Percentiles rank a stretch among this genome's conserved stretches.
Evolutionary conservation across 2,329 filamentous ascomycete genomes (phyloP).

Genomic region (Nakataea oryzae): DNA sequence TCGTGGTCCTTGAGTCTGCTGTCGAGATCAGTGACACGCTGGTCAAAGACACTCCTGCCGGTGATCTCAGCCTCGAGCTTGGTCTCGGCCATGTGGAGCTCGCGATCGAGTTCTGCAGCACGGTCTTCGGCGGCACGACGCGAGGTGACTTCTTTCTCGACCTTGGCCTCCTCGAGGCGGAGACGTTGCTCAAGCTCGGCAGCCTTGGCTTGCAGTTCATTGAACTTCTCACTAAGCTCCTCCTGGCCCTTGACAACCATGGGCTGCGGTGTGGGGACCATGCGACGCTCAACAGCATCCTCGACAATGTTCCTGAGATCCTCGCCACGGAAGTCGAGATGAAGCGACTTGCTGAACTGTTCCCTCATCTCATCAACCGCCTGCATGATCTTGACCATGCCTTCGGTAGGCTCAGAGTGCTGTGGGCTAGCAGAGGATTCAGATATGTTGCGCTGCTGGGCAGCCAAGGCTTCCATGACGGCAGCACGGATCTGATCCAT

Average conservation of each 20-base stretch:
- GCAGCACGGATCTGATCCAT: constrained; percentile 71
- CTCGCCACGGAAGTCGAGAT: constrained; percentile 33
- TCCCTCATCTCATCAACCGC: constrained; percentile 55
- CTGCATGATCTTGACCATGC: constrained; percentile 47
- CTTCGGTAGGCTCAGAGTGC: constrained; percentile 16
- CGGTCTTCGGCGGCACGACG: constrained; percentile 43
- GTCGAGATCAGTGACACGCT: constrained; percentile 59
- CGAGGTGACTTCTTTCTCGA: constrained; percentile 35
- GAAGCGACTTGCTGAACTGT: constrained; percentile 34
- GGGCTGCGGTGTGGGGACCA: constrained; percentile 38
- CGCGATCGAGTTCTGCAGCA: constrained; percentile 39
- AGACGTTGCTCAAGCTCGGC: constrained; percentile 49
- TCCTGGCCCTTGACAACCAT: constrained; percentile 32
- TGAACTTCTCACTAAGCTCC: constrained; percentile 40
- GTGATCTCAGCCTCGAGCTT: constrained; percentile 51
- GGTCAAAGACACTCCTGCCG: constrained; percentile 46
- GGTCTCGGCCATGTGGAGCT: constrained; percentile 46
- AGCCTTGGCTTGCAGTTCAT: constrained; percentile 50
- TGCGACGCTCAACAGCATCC: constrained; percentile 47
- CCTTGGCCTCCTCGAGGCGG: constrained; percentile 32
- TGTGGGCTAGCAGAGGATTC: constrained; percentile 16
- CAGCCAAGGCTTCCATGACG: constrained; percentile 62
- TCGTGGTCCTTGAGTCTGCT: constrained; percentile 56
- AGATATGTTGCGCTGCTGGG: constrained; percentile 34
- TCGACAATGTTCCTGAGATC: constrained; percentile 54